phyloP scores from a whole-genome alignment of 148 eudicot species.

The Camellia granthamiana region DNA sequence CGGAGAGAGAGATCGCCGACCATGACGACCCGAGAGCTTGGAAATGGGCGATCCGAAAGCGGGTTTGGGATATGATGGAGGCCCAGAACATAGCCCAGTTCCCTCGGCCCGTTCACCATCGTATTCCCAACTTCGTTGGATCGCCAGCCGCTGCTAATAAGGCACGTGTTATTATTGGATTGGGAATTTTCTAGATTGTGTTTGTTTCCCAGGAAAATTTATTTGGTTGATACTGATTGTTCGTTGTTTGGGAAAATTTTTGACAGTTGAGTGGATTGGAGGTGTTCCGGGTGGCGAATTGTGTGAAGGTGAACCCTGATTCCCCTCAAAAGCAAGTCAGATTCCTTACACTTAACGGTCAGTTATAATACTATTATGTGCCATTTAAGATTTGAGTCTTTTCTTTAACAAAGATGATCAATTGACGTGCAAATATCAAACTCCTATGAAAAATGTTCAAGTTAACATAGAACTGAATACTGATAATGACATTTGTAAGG shows the following conservation, averaged over 20 bases:
- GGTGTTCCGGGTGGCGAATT: constrained; percentile 54
- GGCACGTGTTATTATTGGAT: constrained; percentile 20
- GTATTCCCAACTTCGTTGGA: constrained; percentile 83
- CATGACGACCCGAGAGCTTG: constrained; percentile 69
- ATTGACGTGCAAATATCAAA: no score
- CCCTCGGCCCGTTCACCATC: constrained; percentile 92
- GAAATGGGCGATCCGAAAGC: constrained; percentile 82
- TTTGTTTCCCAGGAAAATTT: not conserved
- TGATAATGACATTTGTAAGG: no score
- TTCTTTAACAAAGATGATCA: no score
- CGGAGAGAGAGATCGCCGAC: constrained; percentile 31
- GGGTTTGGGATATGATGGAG: constrained; percentile 94
- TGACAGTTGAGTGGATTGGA: constrained; percentile 73
- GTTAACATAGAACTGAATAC: no score
- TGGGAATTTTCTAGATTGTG: not conserved
- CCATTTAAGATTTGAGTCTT: no score
- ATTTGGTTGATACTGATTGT: not conserved
- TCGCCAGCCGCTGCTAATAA: constrained; percentile 64
- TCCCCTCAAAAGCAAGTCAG: constrained; percentile 96
- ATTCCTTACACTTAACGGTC: constrained; percentile 80
- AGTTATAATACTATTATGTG: constrained; percentile 28
- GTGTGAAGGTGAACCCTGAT: constrained; percentile 96
- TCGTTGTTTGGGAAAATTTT: not conserved
- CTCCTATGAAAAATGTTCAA: no score
- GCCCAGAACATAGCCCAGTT: constrained; percentile 69